Conservation (phyloP, 495 filamentous ascomycete genomes). For the Penicillium ucsense region DNA sequence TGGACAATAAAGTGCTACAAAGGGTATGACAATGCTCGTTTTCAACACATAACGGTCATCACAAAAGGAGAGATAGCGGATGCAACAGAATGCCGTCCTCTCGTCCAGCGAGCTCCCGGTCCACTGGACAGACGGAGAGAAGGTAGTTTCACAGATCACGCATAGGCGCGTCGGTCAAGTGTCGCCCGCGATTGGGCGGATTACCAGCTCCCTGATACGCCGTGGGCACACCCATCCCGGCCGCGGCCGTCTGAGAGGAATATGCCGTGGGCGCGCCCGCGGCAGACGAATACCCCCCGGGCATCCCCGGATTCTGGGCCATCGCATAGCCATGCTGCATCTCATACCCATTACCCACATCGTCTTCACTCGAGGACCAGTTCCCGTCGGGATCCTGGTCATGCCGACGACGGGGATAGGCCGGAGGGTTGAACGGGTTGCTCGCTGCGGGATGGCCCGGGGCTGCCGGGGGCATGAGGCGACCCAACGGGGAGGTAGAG, state of each 20-base stretch:
- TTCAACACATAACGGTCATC: background rate
- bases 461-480: background rate
- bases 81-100: background rate
- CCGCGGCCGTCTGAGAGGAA: conserved; percentile 17
- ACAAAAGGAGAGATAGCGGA: background rate
- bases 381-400: conserved; percentile 26
- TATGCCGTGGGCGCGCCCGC: conserved; percentile 29
- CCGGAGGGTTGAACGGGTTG: conserved; percentile 17
- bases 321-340: conserved; percentile 30
- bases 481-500: conserved; percentile 5
- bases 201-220: conserved; percentile 2
- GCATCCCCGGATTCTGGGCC: conserved; percentile 14
- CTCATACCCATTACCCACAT: conserved; percentile 29
- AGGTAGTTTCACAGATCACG: background rate
- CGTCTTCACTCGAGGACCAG: conserved; percentile 38
- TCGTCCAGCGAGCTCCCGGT: no score
- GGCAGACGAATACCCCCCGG: conserved; percentile 8
- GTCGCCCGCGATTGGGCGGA: conserved; percentile 10
- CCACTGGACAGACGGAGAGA: background rate
- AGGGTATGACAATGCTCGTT: background rate
- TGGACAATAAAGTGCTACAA: background rate
- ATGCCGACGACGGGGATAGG: conserved; percentile 20
- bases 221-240: conserved; percentile 5
- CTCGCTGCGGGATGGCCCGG: conserved; percentile 3
- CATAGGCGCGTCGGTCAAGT: conserved; percentile 13